Conservation (phyloP, 2,329 filamentous ascomycete species). For the Arthroderma uncinatum region DNA sequence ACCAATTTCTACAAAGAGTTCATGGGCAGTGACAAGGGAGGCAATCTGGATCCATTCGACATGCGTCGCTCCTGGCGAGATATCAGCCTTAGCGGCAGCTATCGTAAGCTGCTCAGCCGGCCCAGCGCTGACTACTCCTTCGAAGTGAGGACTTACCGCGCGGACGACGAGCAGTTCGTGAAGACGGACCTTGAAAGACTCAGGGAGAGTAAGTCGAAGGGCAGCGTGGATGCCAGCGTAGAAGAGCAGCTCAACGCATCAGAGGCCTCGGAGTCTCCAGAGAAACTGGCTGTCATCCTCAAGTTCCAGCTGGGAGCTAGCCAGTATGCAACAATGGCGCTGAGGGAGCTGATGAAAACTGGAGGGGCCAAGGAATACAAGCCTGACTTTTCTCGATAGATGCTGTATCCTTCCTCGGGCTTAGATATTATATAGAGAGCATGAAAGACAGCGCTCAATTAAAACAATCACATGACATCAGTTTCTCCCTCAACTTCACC, state of each 20-base stretch:
- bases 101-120: conserved; percentile 69
- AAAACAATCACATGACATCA: background rate
- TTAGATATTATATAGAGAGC: background rate
- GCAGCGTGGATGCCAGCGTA: conserved; percentile 14
- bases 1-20: conserved; percentile 75
- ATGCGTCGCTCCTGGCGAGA: conserved; percentile 84
- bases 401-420: background rate
- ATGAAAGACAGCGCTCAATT: background rate
- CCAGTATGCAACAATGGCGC: conserved; percentile 74
- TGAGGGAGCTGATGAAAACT: conserved; percentile 64
- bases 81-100: conserved; percentile 76
- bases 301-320: conserved; percentile 67
- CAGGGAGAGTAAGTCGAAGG: conserved; percentile 29
- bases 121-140: conserved; percentile 54
- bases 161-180: conserved; percentile 68
- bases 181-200: conserved; percentile 72
- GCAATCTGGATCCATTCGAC: conserved; percentile 64
- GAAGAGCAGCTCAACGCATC: conserved; percentile 6
- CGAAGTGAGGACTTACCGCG: conserved; percentile 56
- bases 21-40: conserved; percentile 71
- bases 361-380: conserved; percentile 52
- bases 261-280: conserved; percentile 18
- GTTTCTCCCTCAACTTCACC: no score
- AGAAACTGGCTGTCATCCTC: conserved; percentile 56
- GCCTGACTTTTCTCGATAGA: conserved; percentile 48